Base-by-base conservation (phyloP, 2,329 filamentous ascomycete genomes). In the Pyrenochaeta sp. region DNA sequence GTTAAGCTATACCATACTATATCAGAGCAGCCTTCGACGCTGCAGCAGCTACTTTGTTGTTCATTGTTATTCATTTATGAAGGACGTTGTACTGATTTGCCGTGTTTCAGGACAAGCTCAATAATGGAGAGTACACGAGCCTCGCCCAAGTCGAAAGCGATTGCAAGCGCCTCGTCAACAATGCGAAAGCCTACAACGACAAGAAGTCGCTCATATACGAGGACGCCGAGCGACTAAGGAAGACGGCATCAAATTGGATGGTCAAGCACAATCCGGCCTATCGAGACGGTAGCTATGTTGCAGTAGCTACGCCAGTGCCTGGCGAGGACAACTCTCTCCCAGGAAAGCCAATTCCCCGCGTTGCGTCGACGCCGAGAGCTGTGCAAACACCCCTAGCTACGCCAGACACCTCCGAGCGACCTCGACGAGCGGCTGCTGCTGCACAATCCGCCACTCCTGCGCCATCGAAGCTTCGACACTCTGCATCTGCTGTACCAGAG, bases 201-300 rank as follows among this genome's bases (percentile, higher is more conserved):
- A 90, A 90, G 66, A 85, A 85, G 43, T 92, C 91, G 0, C 80
- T 87, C 56, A 84, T 90, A 37, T 94, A 90, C 72, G 90, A 92
- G 43, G 92, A 97, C 79, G 92, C 93, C 8, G 93, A 97, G 77
- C 88, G 92, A 48, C 86, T 97, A 45, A 86, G 93, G 46, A 97
- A 96, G 79, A 89, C 92, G 2, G 84, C 94, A 40, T 93, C 91
- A 75, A 94, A 93, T 71, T 92, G 88, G 76, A 96, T 96, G 92
- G 90, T 89, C 54, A 91, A 91, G 75, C 85, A 90, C 67, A 96
- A 97, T 69, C 92, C 93, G 13, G 91, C 91, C 15, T 96, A 96
- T 76, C 86, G 87, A 61, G 80, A 86, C 63, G 82, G 83, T 15
- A 70, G 56, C 46, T 95, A 96, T 71, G 84, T 86, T 59, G 90